These are phyloP conservation scores for Dimargaris xerosporica DNA, from an alignment of 192 early-diverging fungal species.

Conservation along the genomic window DNA sequence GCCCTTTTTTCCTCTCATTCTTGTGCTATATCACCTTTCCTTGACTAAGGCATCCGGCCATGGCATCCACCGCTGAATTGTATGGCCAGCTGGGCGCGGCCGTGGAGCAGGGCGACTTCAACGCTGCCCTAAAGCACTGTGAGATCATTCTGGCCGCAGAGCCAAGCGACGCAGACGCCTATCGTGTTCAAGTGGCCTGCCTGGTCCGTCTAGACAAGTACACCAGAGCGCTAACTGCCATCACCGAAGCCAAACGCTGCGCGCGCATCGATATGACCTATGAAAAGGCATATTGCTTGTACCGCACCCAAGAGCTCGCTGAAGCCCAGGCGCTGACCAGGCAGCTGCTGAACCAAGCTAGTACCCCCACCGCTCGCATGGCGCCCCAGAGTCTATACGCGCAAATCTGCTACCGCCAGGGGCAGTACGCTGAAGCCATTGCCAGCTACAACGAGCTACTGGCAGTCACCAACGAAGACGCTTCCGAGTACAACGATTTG, in stretches of 20 bases:
- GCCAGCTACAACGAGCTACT: neutral
- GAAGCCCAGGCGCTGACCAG: neutral
- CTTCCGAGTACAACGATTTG: neutral
- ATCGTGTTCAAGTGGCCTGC: conserved; percentile 9
- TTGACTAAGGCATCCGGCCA: neutral
- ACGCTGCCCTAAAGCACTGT: neutral
- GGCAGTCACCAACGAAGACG: neutral
- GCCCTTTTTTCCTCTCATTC: neutral
- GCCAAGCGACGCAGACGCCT: conserved; percentile 1
- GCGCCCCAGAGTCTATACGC: neutral
- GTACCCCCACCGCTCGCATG: neutral
- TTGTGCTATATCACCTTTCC: neutral
- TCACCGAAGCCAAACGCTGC: neutral
- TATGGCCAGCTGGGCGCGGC: neutral
- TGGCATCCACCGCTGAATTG: neutral
- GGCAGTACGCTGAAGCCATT: conserved; percentile 4
- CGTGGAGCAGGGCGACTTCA: conserved; percentile 4
- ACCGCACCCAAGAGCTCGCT: conserved; percentile 4
- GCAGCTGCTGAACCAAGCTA: no score
- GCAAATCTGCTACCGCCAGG: conserved; percentile 9
- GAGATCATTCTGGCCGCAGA: neutral
- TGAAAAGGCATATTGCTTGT: conserved; percentile 10
- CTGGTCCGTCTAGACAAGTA: conserved; percentile 11
- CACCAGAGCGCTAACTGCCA: neutral
- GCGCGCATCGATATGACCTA: neutral